Base-by-base conservation (phyloP, 305 asterid genomes). In the Ruellia speciosa region DNA sequence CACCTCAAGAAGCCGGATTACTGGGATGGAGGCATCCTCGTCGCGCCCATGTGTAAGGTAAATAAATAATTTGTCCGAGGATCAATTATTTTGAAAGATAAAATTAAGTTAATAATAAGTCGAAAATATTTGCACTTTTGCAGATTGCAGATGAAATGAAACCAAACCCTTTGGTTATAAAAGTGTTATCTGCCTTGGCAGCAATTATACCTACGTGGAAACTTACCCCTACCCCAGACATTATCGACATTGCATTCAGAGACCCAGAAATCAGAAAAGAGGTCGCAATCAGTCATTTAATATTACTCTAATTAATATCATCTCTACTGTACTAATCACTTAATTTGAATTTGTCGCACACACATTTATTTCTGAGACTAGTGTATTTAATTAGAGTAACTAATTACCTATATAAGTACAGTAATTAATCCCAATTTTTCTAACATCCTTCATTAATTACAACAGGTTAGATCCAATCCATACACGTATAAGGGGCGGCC, bases 41-140 rank as follows among this genome's bases (percentile, higher is more conserved):
- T 79, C 14, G 88, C 88, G 1, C 88, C 88, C 6, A 81, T 81
- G 88, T 79, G 85, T 52, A 81, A 81, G 83, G 88, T 78, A 9
- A 15, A 7, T 51, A 39, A 39, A 39, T 39, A n/a, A n/a, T n/a
- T n/a, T n/a, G n/a, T n/a, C n/a, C n/a, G n/a, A n/a, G n/a, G n/a
- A n/a, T n/a, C n/a, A n/a, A n/a, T n/a, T n/a, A n/a, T n/a, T n/a
- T n/a, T n/a, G n/a, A n/a, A n/a, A n/a, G n/a, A 49, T 6, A 49
- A 1, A 6, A 14, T 16, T 1, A 49, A 6, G 24, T 19, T 13
- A 8, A 5, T n/a, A 55, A 41, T 41, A 41, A 41, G 6, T n/a
- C n/a, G n/a, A n/a, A n/a, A n/a, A 24, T 24, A 1, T 24, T 24
- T 24, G 31, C 4, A 24, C 0, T 11, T 43, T 33, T 55, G 60